Evolutionary conservation across 1,284 basidiomycete species (phyloP).

Genomic region (Neolentinus lepideus): DNA sequence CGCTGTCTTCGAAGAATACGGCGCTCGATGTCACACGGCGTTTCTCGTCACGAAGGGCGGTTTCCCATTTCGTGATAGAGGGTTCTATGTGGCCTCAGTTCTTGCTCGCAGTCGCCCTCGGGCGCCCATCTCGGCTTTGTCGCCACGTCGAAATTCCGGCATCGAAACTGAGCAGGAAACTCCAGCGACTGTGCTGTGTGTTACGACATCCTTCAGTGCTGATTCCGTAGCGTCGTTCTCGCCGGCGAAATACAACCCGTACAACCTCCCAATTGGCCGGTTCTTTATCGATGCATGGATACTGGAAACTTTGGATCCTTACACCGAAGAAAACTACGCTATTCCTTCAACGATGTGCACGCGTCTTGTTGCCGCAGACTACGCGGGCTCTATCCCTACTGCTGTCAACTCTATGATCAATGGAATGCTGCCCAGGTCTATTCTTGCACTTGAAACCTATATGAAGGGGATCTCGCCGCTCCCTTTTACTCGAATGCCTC

Average conservation of each 20-base stretch:
- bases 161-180: slow-evolving; percentile 23
- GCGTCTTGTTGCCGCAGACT: slow-evolving; percentile 84
- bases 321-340: slow-evolving; percentile 90
- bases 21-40: slow-evolving; percentile 65
- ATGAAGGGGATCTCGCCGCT: slow-evolving; percentile 56
- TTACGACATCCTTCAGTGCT: slow-evolving; percentile 71
- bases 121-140: slow-evolving; percentile 24
- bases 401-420: slow-evolving; percentile 90
- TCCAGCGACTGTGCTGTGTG: slow-evolving; percentile 63
- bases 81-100: slow-evolving; percentile 77
- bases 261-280: slow-evolving; percentile 69
- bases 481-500: slow-evolving; percentile 62
- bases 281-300: slow-evolving; percentile 95
- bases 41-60: slow-evolving; percentile 69
- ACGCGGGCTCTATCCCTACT: slow-evolving; percentile 80
- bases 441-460: slow-evolving; percentile 66
- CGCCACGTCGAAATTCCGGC: slow-evolving; percentile 18
- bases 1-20: slow-evolving; percentile 73
- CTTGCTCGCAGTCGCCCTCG: slow-evolving; percentile 49
- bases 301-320: slow-evolving; percentile 94
- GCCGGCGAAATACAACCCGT: slow-evolving; percentile 72
- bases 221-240: slow-evolving; percentile 52
- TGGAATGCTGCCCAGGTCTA: slow-evolving; percentile 59
- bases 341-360: slow-evolving; percentile 94
- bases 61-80: slow-evolving; percentile 89